Evolutionary conservation across 148 eudicot species (phyloP), one percentile per base, ranked within the genome.

Genomic region (Vaccinium myrtillus): DNA sequence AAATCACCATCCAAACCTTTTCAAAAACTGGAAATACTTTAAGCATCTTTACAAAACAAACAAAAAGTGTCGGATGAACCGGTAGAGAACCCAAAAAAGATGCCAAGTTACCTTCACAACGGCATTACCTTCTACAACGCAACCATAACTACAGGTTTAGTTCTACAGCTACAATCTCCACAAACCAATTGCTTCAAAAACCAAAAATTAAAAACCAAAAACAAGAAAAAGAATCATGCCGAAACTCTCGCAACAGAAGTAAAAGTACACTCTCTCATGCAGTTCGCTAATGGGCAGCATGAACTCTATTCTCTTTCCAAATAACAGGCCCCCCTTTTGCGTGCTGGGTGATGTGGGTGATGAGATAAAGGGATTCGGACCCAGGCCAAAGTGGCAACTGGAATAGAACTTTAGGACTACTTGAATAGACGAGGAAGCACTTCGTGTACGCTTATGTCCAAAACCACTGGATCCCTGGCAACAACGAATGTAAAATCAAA

Each of bases 371-470:
- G 74, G n/a, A 48, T 67, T 67, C 16, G 58, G 70, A 32, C 21
- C 46, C 58, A 81, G 67, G 43, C 13, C 5, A 63, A 81, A 43
- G 39, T 48, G 55, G 55, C 14, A 51, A 23, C 83, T 48, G 76
- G 76, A 81, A 39, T 84, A 48, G 87, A 76, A 79, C 73, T 8
- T 27, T 82, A 69, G 8, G 46, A 5, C 46, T 43, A 61, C 88
- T 91, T 95, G 87, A 88, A 93, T 50, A 95, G 79, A 58, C 91
- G 92, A 15, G 96, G 98, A 78, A 93, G 86, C 61, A 95, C 67
- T 91, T 95, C 98, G 87, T 95, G 98, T 63, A 81, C 88, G 59
- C 91, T 85, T 80, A 93, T 89, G 89, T 95, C 98, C 84, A 95
- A 87, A 76, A 87, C 84, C 77, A 93, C 96, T 15, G 98, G 98